phyloP scores from a whole-genome alignment of 768 basidiomycete species.

The Agaricus subrufescens region DNA sequence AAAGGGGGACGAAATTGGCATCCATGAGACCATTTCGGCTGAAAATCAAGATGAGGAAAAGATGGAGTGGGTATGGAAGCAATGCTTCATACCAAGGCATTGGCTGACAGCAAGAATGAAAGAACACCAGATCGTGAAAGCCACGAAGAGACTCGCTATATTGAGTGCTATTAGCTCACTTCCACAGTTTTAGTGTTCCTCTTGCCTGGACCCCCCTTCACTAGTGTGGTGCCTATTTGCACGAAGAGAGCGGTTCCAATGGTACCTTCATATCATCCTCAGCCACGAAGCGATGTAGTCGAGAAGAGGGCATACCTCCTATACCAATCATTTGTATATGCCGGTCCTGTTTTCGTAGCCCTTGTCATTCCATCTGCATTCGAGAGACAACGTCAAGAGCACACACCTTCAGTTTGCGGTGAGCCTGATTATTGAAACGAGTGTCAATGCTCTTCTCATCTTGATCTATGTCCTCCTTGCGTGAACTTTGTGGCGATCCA shows the following conservation, averaged over 20 bases:
- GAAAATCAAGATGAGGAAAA: slow-evolving; percentile 20
- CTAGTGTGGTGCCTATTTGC: slow-evolving; percentile 59
- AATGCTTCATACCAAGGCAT: slow-evolving; percentile 31
- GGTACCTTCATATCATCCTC: slow-evolving; percentile 37
- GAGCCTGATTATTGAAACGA: slow-evolving; percentile 26
- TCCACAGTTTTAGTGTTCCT: slow-evolving; percentile 25
- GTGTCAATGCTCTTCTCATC: not conserved
- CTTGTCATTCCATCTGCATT: not conserved
- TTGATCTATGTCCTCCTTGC: not conserved
- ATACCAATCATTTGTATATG: slow-evolving; percentile 52
- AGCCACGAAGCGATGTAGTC: slow-evolving; percentile 2
- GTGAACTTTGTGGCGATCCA: not conserved
- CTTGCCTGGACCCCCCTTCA: slow-evolving; percentile 59
- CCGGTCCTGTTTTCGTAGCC: slow-evolving; percentile 27
- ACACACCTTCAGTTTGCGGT: slow-evolving; percentile 33
- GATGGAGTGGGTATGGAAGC: not conserved
- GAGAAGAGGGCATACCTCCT: slow-evolving; percentile 28
- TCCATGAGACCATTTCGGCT: slow-evolving; percentile 84
- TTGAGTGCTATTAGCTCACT: not conserved
- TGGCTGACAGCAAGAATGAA: slow-evolving; percentile 46
- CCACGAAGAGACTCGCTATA: slow-evolving; percentile 43
- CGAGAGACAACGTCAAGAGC: not conserved
- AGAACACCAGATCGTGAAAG: slow-evolving; percentile 44
- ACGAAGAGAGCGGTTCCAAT: slow-evolving; percentile 74
- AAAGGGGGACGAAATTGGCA: slow-evolving; percentile 75